Evolutionary conservation across 2,329 filamentous ascomycete genomes (phyloP).

Genomic region (Cladosporium sp.): DNA sequence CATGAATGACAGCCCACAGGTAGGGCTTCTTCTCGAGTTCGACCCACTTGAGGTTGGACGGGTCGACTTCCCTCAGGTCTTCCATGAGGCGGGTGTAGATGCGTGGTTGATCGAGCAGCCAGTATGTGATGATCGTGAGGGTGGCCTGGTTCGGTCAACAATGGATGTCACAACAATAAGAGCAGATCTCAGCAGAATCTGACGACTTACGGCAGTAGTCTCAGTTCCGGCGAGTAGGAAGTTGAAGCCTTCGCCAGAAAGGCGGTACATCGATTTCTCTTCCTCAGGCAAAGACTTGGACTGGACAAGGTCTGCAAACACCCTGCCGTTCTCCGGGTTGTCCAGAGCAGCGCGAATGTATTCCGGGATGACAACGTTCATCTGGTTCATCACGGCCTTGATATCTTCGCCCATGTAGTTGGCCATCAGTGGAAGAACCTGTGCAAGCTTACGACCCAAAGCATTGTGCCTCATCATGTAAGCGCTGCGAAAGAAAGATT

Average conservation of each 20-base stretch:
- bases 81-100: constrained; percentile 8
- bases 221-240: constrained; percentile 14
- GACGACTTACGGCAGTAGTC: constrained; percentile 11
- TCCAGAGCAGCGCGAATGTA: constrained; percentile 4
- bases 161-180: neutral
- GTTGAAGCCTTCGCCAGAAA: constrained; percentile 11
- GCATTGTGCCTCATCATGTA: constrained; percentile 12
- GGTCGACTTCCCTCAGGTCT: constrained; percentile 11
- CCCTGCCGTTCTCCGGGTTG: constrained; percentile 3
- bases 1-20: constrained; percentile 40
- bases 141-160: neutral
- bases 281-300: constrained; percentile 3
- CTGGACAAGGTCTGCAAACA: constrained; percentile 2
- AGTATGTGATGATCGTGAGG: constrained; percentile 7
- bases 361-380: constrained; percentile 1
- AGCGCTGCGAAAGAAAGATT: constrained; percentile 10
- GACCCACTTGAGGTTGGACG: constrained; percentile 6
- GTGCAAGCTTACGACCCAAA: constrained; percentile 2
- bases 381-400: constrained; percentile 2
- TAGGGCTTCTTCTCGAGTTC: constrained; percentile 31
- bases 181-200: no score
- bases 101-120: constrained; percentile 12
- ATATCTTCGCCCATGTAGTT: constrained; percentile 10
- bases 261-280: constrained; percentile 11
- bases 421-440: constrained; percentile 3